Evolutionary conservation across 2,329 filamentous ascomycete species (phyloP), one percentile per base, ranked within the genome.

Genomic region (Arthroderma sp.): DNA sequence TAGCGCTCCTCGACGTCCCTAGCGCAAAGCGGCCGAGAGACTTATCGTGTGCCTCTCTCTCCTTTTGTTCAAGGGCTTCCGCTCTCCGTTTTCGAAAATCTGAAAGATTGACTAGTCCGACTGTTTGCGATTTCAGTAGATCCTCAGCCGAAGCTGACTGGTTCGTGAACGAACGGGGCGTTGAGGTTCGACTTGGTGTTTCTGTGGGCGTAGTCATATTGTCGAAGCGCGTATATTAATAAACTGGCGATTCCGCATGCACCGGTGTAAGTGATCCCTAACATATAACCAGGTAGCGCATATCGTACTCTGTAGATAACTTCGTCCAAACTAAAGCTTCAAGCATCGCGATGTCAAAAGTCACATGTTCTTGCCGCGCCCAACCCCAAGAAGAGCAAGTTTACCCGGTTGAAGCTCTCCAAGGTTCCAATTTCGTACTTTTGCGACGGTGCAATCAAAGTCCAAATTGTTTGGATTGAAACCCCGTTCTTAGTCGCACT

Each of bases 31-130:
- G 60, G 1, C 66, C 65, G 7, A 74, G 58, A 28, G 75, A 69
- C 36, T 71, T 73, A 53, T 85, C 82, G 57, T 80, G 78, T 8
- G 78, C 81, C 57, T 91, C 86, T 56, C 83, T 78, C 58, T 91
- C 86, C 58, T 91, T 89, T 59, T 86, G 81, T 63, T 95, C 89
- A 40, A 94, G 71, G n/a, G 88, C 86, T 65, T 95, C 86, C 54
- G 87, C 88, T 64, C 89, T 86, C 48, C 91, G 81, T 68, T 98
- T 96, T 64, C 89, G 86, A 64, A 94, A 96, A 61, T 96, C 91
- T 52, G 85, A 86, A 37, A 95, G 80, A 47, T 85, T 78, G 43
- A 96, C 89, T 2, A 98, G 80, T 36, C 91, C 91, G 53, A 95
- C 87, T 0, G 86, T 94, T 58, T 86, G 80, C 44, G 79, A 85